A percentile compares a stretch with the other conserved stretches of the same genome.
phyloP scores from a whole-genome alignment of 768 basidiomycete genomes.

The Phaeolepiota aurea region DNA sequence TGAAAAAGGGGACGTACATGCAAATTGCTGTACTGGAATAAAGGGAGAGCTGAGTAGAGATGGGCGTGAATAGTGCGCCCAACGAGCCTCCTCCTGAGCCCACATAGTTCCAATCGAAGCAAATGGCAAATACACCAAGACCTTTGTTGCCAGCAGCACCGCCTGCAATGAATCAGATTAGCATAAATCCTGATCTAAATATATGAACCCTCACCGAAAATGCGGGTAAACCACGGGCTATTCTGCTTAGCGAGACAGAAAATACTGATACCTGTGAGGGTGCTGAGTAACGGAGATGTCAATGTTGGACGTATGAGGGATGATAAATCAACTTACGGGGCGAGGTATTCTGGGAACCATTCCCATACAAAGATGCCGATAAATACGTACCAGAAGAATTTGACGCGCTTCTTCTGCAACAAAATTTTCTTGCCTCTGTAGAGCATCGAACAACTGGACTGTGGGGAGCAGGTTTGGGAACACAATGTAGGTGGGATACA shows the following conservation, averaged over 20 bases:
- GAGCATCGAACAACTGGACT: slow-evolving; percentile 32
- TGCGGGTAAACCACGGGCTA: slow-evolving; percentile 38
- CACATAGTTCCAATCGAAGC: too few relatives aligned
- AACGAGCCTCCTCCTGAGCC: too few relatives aligned
- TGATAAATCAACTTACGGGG: slow-evolving; percentile 20
- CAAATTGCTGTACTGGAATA: too few relatives aligned
- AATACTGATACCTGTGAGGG: slow-evolving; percentile 53
- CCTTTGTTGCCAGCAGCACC: too few relatives aligned
- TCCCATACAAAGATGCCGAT: slow-evolving; percentile 51
- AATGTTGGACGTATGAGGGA: slow-evolving; percentile 18
- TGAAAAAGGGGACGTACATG: too few relatives aligned
- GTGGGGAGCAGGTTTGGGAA: slow-evolving; percentile 31
- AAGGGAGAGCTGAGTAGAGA: too few relatives aligned
- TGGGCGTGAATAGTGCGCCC: too few relatives aligned
- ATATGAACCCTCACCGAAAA: too few relatives aligned
- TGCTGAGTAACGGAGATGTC: slow-evolving; percentile 13
- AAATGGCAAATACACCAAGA: too few relatives aligned
- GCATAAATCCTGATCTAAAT: too few relatives aligned
- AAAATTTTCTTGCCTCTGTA: slow-evolving; percentile 35
- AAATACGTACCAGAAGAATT: slow-evolving; percentile 48
- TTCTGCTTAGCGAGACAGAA: slow-evolving; percentile 46
- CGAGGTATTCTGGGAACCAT: slow-evolving; percentile 45
- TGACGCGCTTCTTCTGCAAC: slow-evolving; percentile 44
- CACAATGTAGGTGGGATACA: slow-evolving; percentile 42
- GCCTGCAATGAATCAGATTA: too few relatives aligned